Evolutionary conservation across 1,284 basidiomycete genomes (phyloP), one percentile per base, ranked within the genome.

Genomic region (Ustilago esculenta): DNA sequence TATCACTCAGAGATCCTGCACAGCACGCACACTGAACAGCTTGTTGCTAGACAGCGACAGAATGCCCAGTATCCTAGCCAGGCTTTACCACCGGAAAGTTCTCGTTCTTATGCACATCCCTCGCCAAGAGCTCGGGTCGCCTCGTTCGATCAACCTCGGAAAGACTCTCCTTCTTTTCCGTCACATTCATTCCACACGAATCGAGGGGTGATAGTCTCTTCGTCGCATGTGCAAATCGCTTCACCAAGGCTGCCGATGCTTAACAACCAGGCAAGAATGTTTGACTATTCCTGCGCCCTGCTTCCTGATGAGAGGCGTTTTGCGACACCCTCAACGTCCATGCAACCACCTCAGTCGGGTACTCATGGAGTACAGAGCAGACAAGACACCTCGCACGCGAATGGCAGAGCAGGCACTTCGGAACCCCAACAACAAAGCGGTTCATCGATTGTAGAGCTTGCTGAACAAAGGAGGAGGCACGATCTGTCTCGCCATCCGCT

Each of bases 261-360:
- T 32, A 20, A n/a, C 1, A 34, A 30, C 9, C 42, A 29, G 15
- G 47, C 15, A 4, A 55, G 51, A 20, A 46, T 25, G 41, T 55
- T 55, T 18, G 51, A 51, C 27, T 63, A 63, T 24, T 55, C 52
- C 6, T 34, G 52, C 27, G 59, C 47, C 18, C 37, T 24, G 6
- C 42, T 58, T 7, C 48, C 48, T 4, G 21, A 11, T 9, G 48
- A 51, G 17, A 35, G n/a, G 20, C 43, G 43, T 12, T 15, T 15
- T n/a, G n/a, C n/a, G n/a, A n/a, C n/a, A n/a, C 23, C 40, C 8
- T 23, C 36, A 2, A 49, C 21, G 23, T 34, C 3, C 25, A 57
- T 44, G 46, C 37, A 29, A 11, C 46, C 34, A 14, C 33, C 45
- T 5, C 10, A 18, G 8, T 35, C 50, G 15, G 39, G 15, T 5